Conservation (phyloP, 306 rosid genomes). For the Vigna reflexopilosa region DNA sequence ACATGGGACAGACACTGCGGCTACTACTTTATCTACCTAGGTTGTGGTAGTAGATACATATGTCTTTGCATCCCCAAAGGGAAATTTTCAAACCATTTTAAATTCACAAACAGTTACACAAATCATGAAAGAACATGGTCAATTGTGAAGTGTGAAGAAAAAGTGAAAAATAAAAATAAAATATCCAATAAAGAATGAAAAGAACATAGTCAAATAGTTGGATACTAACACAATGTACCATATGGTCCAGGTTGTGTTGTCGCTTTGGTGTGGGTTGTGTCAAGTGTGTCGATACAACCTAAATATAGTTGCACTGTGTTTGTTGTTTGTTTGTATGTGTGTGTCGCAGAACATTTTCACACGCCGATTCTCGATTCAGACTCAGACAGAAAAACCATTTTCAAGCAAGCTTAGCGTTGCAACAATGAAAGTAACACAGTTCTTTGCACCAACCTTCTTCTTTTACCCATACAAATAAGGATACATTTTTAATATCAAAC, state of each 20-base stretch:
- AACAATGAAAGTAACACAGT: not conserved
- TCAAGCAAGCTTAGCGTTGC: not conserved
- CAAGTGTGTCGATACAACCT: not conserved
- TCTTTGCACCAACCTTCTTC: not conserved
- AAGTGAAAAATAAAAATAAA: not conserved
- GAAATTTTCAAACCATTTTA: not conserved
- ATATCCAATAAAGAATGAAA: not conserved
- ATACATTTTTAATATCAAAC: not conserved
- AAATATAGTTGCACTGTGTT: constrained; percentile 21
- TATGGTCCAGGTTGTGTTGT: constrained; percentile 27
- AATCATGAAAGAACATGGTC: not conserved
- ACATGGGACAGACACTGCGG: not conserved
- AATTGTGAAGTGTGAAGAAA: not conserved
- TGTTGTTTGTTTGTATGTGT: constrained; percentile 29
- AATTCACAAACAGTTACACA: not conserved
- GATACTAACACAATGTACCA: not conserved
- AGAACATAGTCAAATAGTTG: not conserved
- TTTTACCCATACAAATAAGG: not conserved
- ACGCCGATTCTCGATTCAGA: not conserved
- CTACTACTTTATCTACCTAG: not conserved
- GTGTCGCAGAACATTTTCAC: constrained; percentile 24
- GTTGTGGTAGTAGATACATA: not conserved
- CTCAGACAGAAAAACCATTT: not conserved
- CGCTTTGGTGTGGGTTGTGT: not conserved
- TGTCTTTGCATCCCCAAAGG: constrained; percentile 4